These are phyloP conservation scores for Endothia cerciana DNA, from an alignment of 2,329 filamentous ascomycete species.

Conservation along the genomic window DNA sequence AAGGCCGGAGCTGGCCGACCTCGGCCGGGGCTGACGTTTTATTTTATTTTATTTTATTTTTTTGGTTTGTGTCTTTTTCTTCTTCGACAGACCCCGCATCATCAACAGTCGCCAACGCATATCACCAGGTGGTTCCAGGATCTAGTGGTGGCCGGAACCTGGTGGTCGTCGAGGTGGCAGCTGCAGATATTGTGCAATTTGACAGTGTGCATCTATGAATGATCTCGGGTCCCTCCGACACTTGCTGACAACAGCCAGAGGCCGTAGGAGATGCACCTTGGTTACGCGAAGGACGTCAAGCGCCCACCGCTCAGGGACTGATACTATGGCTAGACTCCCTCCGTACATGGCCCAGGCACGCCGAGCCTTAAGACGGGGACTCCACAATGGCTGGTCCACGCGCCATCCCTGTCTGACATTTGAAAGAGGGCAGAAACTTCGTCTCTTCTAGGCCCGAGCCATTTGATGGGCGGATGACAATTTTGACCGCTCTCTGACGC, in stretches of 20 bases:
- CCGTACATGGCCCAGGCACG: neutral
- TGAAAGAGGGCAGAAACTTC: constrained; percentile 6
- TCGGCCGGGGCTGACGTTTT: neutral
- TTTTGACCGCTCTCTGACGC: constrained; percentile 1
- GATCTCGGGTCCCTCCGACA: neutral
- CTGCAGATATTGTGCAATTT: neutral
- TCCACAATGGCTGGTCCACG: neutral
- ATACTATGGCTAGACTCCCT: neutral
- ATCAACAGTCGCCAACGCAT: neutral
- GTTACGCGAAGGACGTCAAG: neutral
- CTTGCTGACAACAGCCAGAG: neutral
- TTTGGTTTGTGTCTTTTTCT: neutral
- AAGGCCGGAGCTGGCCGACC: neutral
- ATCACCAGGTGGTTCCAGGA: neutral
- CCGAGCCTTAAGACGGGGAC: neutral
- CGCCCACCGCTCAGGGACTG: neutral
- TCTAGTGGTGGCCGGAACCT: too few species aligned
- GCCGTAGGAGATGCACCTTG: neutral
- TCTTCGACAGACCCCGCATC: neutral
- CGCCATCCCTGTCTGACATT: neutral
- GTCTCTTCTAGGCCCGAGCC: neutral
- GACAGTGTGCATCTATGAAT: neutral
- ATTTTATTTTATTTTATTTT: neutral
- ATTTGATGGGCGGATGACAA: neutral
- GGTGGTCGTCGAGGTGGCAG: neutral